Percentiles rank a stretch among this genome's conserved stretches.
phyloP scores from a whole-genome alignment of 768 basidiomycete genomes.

The Boletus vinaceobasis region DNA sequence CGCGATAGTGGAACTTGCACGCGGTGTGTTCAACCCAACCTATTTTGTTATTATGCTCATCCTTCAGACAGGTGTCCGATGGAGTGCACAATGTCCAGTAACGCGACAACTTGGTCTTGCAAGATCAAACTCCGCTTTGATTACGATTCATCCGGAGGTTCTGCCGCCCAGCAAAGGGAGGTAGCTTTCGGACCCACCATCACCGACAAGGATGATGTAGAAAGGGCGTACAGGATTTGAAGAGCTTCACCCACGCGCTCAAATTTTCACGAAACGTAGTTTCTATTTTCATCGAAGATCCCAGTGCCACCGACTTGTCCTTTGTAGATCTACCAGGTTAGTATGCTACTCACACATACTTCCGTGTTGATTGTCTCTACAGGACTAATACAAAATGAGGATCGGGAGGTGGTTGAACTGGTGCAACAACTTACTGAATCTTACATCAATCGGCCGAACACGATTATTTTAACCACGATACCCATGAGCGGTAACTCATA shows the following conservation, averaged over 20 bases:
- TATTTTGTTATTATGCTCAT: not conserved
- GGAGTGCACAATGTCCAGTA: conserved; percentile 49
- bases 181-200: conserved; percentile 32
- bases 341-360: not conserved
- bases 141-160: conserved; percentile 28
- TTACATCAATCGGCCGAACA: conserved; percentile 47
- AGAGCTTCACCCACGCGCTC: conserved; percentile 17
- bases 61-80: conserved; percentile 43
- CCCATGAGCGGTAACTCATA: conserved; percentile 55
- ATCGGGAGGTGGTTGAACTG: conserved; percentile 37
- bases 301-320: conserved; percentile 44
- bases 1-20: conserved; percentile 62
- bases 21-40: conserved; percentile 32
- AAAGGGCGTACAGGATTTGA: conserved; percentile 27
- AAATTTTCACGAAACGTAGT: conserved; percentile 53
- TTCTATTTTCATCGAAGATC: conserved; percentile 43
- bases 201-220: conserved; percentile 32
- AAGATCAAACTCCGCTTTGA: conserved; percentile 40
- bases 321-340: conserved; percentile 56
- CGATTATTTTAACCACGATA: conserved; percentile 62
- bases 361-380: conserved; percentile 5
- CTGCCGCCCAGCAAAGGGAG: conserved; percentile 6
- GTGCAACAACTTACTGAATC: conserved; percentile 47
- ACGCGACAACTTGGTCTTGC: conserved; percentile 40
- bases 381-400: conserved; percentile 62